phyloP scores from a whole-genome alignment of 1,284 basidiomycete genomes.

The Ustilago esculenta region DNA sequence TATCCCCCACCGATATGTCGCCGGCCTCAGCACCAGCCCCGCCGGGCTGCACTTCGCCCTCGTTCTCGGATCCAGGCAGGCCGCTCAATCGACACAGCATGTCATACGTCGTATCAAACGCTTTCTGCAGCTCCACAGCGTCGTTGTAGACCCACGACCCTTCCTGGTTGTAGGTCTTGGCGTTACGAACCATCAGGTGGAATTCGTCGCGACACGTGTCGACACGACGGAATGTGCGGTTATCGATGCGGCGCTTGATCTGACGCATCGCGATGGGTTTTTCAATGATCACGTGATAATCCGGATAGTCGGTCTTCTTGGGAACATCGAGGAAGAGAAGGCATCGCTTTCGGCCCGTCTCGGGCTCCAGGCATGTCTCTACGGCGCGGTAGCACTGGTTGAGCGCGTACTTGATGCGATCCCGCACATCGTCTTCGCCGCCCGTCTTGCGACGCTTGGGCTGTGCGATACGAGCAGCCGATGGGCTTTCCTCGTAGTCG shows the following conservation, averaged over 20 bases:
- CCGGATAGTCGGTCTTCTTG: conserved; percentile 79
- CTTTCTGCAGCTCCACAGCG: conserved; percentile 70
- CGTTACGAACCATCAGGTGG: conserved; percentile 89
- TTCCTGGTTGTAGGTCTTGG: conserved; percentile 72
- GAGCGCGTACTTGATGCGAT: conserved; percentile 83
- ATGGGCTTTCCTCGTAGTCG: conserved; percentile 42
- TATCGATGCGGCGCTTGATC: conserved; percentile 82
- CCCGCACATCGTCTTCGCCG: conserved; percentile 52
- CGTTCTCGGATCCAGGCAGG: conserved; percentile 52
- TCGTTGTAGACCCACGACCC: conserved; percentile 92
- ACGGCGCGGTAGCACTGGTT: conserved; percentile 83
- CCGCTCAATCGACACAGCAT: conserved; percentile 48
- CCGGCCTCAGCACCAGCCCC: conserved; percentile 10
- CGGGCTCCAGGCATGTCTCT: conserved; percentile 76
- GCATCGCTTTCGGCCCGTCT: conserved; percentile 69
- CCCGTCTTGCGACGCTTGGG: conserved; percentile 80
- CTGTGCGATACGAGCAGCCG: conserved; percentile 25
- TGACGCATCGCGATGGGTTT: conserved; percentile 86
- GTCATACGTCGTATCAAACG: conserved; percentile 60
- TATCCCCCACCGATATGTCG: too few relatives aligned
- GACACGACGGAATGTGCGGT: conserved; percentile 80
- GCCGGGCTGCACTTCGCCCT: conserved; percentile 22
- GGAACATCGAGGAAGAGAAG: conserved; percentile 68
- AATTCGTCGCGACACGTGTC: conserved; percentile 81
- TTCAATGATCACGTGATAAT: conserved; percentile 76